A percentile compares a stretch with the other conserved stretches of the same genome.
Conservation (phyloP, 2,329 filamentous ascomycete species). For the Penicillium sp. region DNA sequence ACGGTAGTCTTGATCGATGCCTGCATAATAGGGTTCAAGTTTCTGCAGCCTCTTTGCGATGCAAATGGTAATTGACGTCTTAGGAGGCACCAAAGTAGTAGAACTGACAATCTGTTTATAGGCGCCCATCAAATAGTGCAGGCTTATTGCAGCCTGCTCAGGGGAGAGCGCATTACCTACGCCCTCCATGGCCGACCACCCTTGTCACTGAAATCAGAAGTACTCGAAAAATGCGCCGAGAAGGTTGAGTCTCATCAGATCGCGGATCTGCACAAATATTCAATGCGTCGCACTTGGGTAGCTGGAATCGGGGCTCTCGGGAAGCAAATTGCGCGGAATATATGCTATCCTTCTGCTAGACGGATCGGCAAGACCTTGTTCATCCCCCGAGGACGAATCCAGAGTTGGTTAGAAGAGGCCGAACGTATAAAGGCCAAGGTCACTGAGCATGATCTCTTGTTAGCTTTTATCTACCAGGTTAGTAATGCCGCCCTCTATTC, state of each 20-base stretch:
- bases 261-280: constrained; percentile 2
- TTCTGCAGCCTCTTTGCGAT: constrained; percentile 10
- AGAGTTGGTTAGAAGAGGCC: background rate
- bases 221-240: constrained; percentile 7
- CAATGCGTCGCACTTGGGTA: background rate
- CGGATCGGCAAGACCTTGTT: constrained; percentile 1
- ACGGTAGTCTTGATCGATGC: constrained; percentile 8
- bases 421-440: background rate
- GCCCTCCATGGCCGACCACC: constrained; percentile 1
- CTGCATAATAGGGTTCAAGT: constrained; percentile 10
- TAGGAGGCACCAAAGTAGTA: background rate
- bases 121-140: constrained; percentile 7
- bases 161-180: constrained; percentile 4
- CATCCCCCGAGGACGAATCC: background rate
- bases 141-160: constrained; percentile 4
- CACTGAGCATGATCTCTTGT: constrained; percentile 6
- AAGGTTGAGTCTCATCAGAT: constrained; percentile 5
- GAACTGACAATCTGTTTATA: background rate
- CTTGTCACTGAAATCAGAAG: constrained; percentile 4
- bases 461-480: constrained; percentile 6
- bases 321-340: constrained; percentile 2
- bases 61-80: background rate
- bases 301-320: background rate
- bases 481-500: background rate
- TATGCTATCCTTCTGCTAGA: constrained; percentile 1